Percentiles rank a stretch among this genome's conserved stretches.
Conservation (phyloP, 1,284 basidiomycete species). For the Tylopilus sp. region DNA sequence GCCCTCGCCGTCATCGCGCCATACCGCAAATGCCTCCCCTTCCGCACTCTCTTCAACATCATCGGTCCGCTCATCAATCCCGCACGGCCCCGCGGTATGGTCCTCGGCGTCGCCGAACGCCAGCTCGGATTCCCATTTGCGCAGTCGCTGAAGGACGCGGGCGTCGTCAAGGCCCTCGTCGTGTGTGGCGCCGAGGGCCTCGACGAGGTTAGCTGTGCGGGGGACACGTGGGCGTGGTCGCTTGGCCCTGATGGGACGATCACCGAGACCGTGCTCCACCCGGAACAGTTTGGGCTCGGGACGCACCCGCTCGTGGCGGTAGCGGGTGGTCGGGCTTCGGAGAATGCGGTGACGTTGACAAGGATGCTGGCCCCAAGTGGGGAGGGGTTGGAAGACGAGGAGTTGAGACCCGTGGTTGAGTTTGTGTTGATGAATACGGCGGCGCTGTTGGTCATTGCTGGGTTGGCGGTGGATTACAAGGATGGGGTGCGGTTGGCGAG, state of each 20-base stretch:
- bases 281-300: slow-evolving; percentile 69
- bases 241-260: slow-evolving; percentile 50
- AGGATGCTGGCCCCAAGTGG: slow-evolving; percentile 43
- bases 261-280: slow-evolving; percentile 48
- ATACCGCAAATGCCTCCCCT: slow-evolving; percentile 82
- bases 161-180: slow-evolving; percentile 82
- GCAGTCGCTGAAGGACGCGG: slow-evolving; percentile 62
- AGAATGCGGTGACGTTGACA: slow-evolving; percentile 71
- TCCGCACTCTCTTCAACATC: slow-evolving; percentile 97
- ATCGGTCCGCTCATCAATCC: slow-evolving; percentile 96
- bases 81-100: slow-evolving; percentile 78
- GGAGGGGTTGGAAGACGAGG: slow-evolving; percentile 45
- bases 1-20: slow-evolving; percentile 82
- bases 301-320: slow-evolving; percentile 69
- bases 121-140: slow-evolving; percentile 88
- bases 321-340: slow-evolving; percentile 64
- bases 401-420: slow-evolving; percentile 61
- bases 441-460: slow-evolving; percentile 78
- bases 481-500: slow-evolving; percentile 74
- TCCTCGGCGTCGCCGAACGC: slow-evolving; percentile 85
- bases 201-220: slow-evolving; percentile 93
- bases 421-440: slow-evolving; percentile 87
- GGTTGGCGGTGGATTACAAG: slow-evolving; percentile 63
- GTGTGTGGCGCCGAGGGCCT: slow-evolving; percentile 92
- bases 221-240: slow-evolving; percentile 79